A percentile compares a stretch with the other conserved stretches of the same genome.
Evolutionary conservation across 2,329 filamentous ascomycete genomes (phyloP).

Genomic region (Diplodia seriata): DNA sequence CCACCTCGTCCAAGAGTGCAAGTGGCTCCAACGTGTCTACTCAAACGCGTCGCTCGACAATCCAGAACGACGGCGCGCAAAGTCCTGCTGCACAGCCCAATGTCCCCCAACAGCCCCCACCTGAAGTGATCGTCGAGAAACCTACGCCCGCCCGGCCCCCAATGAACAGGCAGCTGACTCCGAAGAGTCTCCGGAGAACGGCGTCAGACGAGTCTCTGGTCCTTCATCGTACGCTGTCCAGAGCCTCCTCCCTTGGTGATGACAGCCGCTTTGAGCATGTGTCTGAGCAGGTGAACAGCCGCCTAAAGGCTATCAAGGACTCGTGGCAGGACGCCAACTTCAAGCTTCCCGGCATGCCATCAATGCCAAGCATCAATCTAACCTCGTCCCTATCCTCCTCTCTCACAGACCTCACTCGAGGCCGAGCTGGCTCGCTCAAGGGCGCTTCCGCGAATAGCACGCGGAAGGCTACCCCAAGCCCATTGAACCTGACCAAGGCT

Average conservation of each 20-base stretch:
- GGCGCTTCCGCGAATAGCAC: background rate
- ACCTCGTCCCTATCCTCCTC: conserved; percentile 29
- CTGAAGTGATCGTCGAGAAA: conserved; percentile 9
- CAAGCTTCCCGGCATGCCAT: conserved; percentile 59
- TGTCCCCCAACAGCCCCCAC: conserved; percentile 32
- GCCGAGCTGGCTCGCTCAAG: conserved; percentile 21
- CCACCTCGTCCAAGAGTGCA: background rate
- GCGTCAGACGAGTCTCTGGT: conserved; percentile 79
- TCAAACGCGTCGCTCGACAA: conserved; percentile 18
- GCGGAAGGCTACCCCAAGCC: conserved; percentile 26
- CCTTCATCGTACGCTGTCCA: conserved; percentile 75
- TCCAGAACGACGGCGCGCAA: conserved; percentile 14
- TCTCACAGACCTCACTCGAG: conserved; percentile 29
- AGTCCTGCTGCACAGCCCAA: conserved; percentile 8
- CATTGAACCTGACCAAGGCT: conserved; percentile 17
- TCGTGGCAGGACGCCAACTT: conserved; percentile 84
- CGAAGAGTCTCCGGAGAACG: conserved; percentile 60
- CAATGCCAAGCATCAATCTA: conserved; percentile 50
- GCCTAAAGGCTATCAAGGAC: conserved; percentile 88
- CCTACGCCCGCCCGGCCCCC: conserved; percentile 30
- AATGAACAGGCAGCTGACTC: conserved; percentile 31
- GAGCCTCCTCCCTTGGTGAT: conserved; percentile 83
- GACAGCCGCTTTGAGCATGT: conserved; percentile 81
- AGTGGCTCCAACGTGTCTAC: conserved; percentile 17
- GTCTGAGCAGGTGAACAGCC: conserved; percentile 83